phyloP scores from a whole-genome alignment of 106 monocot species.

The Dactylorhiza incarnata region DNA sequence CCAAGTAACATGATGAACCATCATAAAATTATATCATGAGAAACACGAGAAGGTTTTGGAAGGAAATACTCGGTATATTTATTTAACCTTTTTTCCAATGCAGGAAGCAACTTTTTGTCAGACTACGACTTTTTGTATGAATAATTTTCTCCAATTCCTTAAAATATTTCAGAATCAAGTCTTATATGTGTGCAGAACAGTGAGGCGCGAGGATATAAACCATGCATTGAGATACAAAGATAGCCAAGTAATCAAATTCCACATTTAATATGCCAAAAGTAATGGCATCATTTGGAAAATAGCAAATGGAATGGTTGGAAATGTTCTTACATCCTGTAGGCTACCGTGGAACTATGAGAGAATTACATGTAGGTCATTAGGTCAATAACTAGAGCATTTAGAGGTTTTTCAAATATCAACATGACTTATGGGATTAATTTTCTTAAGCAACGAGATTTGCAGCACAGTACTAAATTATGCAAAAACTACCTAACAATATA shows the following conservation, averaged over 20 bases:
- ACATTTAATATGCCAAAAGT: not conserved
- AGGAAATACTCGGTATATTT: not conserved
- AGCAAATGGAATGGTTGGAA: not conserved
- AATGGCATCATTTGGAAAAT: not conserved
- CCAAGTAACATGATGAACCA: not conserved
- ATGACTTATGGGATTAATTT: not conserved
- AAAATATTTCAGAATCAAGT: not conserved
- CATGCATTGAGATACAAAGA: not conserved
- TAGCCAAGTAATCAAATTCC: not conserved
- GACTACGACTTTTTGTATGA: not conserved
- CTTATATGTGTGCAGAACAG: not conserved
- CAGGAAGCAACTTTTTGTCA: not conserved
- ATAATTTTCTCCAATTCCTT: not conserved
- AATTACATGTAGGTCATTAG: conserved; percentile 1
- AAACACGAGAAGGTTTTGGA: not conserved
- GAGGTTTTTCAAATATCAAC: not conserved
- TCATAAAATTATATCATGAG: not conserved
- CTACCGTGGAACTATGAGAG: not conserved
- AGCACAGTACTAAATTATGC: not conserved
- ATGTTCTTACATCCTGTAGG: not conserved
- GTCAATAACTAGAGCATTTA: not conserved
- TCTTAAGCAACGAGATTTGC: not conserved
- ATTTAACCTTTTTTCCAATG: not conserved
- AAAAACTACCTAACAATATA: not conserved
- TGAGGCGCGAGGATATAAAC: not conserved